Evolutionary conservation across 1,284 basidiomycete genomes (phyloP), one percentile per base, ranked within the genome.

Genomic region (Apiotrichum siamense): DNA sequence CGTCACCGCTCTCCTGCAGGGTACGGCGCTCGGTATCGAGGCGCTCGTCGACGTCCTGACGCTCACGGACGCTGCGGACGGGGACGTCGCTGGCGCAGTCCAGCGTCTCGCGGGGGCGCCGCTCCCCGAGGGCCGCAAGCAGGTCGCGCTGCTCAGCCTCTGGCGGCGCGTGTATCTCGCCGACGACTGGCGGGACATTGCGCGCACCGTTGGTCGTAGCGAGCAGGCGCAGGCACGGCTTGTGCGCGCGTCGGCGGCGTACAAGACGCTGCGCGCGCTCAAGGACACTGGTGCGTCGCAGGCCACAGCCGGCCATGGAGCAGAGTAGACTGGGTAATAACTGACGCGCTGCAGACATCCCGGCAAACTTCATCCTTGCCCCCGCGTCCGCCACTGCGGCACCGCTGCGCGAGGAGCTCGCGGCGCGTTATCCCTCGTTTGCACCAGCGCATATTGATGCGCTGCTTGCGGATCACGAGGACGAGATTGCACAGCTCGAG

Each of bases 101-200:
- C 75, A 78, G 50, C 64, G 77, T 5, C 64, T 77, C 10, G 61
- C 74, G 0, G 62, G 72, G n/a, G 74, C 75, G 15, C 64, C 62
- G 38, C 67, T 88, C 3, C 88, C 88, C 0, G 81, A 83, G 51
- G 80, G 80, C 21, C 78, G 92, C 44, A 80, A 79, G 65, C 65
- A 79, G 32, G 81, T 86, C 26, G 84, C 86, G 3, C 79, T 89
- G 63, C 77, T 82, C 37, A 81, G 81, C 27, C 79, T 88, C 18
- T 97, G 92, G 93, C 79, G 91, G 33, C 78, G 93, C 26, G 81
- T 93, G 41, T 93, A 88, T 64, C 78, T 87, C 38, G 83, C 87
- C 48, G 91, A 97, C 67, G 83, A 96, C 59, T 73, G 70, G 70
- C 52, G 44, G 15, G 47, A 42, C 12, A 60, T 73, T 25, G 52